Percentiles rank a stretch among this genome's conserved stretches.
phyloP scores from a whole-genome alignment of 2,329 filamentous ascomycete genomes.

The Biscogniauxia sp. region DNA sequence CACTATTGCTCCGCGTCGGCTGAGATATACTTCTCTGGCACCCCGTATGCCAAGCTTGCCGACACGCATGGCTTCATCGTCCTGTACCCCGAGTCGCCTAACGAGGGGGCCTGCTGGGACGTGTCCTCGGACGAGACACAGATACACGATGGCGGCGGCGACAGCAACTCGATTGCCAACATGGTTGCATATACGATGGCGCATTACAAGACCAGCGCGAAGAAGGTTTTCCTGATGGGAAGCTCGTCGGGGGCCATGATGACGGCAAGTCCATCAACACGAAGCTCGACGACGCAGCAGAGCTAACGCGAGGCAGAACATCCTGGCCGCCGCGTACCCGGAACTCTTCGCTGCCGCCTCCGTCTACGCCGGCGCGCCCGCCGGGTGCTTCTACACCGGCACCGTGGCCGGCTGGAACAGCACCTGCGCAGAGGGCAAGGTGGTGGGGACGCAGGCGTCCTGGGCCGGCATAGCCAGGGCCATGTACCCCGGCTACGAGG shows the following conservation, averaged over 20 bases:
- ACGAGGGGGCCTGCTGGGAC: neutral
- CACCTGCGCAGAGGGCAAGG: slow-evolving; percentile 47
- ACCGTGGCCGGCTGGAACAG: slow-evolving; percentile 48
- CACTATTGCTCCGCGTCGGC: neutral
- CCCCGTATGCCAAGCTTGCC: neutral
- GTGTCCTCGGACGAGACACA: neutral
- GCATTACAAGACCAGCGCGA: neutral
- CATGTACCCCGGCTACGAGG: slow-evolving; percentile 36
- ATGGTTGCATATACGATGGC: neutral
- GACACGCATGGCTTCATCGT: neutral
- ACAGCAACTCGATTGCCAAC: neutral
- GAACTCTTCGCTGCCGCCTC: slow-evolving; percentile 46
- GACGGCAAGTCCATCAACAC: neutral
- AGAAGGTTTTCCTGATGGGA: neutral
- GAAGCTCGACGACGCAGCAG: neutral
- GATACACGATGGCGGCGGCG: neutral
- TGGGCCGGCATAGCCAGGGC: slow-evolving; percentile 47
- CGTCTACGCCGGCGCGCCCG: slow-evolving; percentile 43
- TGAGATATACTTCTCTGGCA: neutral
- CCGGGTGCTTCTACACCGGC: slow-evolving; percentile 43
- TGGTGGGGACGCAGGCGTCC: slow-evolving; percentile 40
- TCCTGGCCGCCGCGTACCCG: slow-evolving; percentile 46
- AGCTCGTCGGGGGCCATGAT: neutral
- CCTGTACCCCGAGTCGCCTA: neutral
- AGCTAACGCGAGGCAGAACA: slow-evolving; percentile 32